A percentile compares a stretch with the other conserved stretches of the same genome.
These are phyloP conservation scores for Diaporthe vaccinii DNA, from an alignment of 2,329 filamentous ascomycete species.

Conservation along the genomic window DNA sequence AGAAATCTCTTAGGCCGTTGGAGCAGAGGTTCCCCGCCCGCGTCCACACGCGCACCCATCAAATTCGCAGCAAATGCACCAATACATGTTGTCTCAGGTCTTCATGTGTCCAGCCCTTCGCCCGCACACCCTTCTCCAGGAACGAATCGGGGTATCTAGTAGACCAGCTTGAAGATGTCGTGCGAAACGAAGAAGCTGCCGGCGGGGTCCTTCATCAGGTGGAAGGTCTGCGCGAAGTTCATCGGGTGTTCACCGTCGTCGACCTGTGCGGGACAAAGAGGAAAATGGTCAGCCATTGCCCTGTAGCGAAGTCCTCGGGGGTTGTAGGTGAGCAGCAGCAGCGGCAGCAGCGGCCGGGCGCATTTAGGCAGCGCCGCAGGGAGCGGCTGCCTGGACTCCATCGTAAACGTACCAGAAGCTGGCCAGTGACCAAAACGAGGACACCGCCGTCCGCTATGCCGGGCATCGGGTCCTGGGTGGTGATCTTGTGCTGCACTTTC, in stretches of 20 bases:
- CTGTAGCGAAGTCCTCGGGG: not conserved
- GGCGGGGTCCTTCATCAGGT: conserved; percentile 69
- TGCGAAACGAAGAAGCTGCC: conserved; percentile 80
- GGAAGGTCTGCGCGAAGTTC: conserved; percentile 80
- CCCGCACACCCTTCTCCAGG: conserved; percentile 3
- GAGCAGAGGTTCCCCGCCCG: not conserved
- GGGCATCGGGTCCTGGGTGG: conserved; percentile 80
- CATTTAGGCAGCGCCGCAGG: not conserved
- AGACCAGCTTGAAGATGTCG: conserved; percentile 81
- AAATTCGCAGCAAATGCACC: conserved; percentile 22
- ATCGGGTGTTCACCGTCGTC: conserved; percentile 78
- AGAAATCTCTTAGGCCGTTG: not conserved
- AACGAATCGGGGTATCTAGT: conserved; percentile 50
- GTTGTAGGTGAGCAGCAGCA: too few species aligned
- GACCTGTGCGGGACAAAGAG: conserved; percentile 65
- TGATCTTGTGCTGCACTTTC: conserved; percentile 74
- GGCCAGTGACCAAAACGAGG: conserved; percentile 77
- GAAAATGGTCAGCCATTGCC: conserved; percentile 20
- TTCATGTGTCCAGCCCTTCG: not conserved
- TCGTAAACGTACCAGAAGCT: conserved; percentile 37
- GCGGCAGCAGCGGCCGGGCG: not conserved
- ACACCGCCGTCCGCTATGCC: conserved; percentile 68
- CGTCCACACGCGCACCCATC: not conserved
- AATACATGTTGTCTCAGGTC: conserved; percentile 2
- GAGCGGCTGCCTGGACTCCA: not conserved